Evolutionary conservation across 495 filamentous ascomycete species (phyloP), one percentile per base, ranked within the genome.

Genomic region (Trichoderma reesei): DNA sequence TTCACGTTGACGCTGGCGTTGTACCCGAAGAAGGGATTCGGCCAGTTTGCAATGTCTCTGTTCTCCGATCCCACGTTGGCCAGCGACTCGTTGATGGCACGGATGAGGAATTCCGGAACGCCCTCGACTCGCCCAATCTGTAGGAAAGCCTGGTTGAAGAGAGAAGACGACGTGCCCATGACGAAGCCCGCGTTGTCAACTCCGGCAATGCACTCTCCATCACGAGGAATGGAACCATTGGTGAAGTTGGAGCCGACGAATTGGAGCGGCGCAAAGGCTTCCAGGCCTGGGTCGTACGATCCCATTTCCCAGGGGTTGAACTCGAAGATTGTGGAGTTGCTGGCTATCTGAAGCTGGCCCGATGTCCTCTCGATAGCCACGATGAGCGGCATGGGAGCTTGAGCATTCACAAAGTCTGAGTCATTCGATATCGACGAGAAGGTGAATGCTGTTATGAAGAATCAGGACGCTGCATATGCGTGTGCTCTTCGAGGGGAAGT

Each of bases 231-330:
- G 34, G 73, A 67, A 41, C 93, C 93, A 33, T 65, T 79, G 41
- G 78, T 83, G 73, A 96, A 95, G 68, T 88, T 87, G 33, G 91
- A 90, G 9, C 90, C 93, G 3, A 96, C 72, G 73, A 88, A 95
- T 48, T 84, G 72, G 10, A 87, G 75, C 3, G 91, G 91, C 2
- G 78, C 88, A 66, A 96, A 97, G 26, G 85, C 92, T 69, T 78
- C 93, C 8, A 90, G 77, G 0, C 86, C 91, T 0, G 92, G 90
- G 69, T 98, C 93, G 64, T 82, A 92, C 8, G 86, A 86, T 41
- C 93, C 93, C 63, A 96, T 83, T 67, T 98, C 93, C 73, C 82
- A 95, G 0, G 94, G 90, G 71, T 87, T 94, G 80, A 96, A 91
- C 69, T 95, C 91, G 66, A 81, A 89, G 59, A 94, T 84, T 3